A percentile compares a stretch with the other conserved stretches of the same genome.
These are phyloP conservation scores for Zoysia pacifica DNA, from an alignment of 176 grass and related monocot genomes.

Conservation along the genomic window DNA sequence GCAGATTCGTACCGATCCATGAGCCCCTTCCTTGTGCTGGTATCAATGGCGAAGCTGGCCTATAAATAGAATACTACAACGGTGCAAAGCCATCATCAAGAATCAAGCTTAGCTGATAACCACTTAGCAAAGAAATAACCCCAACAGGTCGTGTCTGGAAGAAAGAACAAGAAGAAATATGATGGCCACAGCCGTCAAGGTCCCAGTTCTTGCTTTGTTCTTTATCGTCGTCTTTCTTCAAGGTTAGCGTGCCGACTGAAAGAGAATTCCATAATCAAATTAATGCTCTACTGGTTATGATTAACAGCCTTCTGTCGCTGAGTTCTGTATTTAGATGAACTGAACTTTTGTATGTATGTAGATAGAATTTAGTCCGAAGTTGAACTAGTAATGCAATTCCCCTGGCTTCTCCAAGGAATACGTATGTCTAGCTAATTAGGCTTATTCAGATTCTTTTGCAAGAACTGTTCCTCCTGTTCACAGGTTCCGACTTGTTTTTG, in stretches of 20 bases:
- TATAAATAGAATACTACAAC: conserved; percentile 24
- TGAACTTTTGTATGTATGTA: too few species aligned
- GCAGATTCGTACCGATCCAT: conserved; percentile 1
- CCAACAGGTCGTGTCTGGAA: not conserved
- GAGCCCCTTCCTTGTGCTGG: not conserved
- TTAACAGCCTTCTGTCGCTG: too few species aligned
- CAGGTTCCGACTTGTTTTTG: too few species aligned
- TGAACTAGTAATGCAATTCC: too few species aligned
- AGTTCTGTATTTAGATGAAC: too few species aligned
- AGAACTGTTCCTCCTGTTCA: too few species aligned
- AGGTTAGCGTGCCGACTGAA: not conserved
- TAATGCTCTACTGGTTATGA: too few species aligned
- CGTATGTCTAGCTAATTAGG: too few species aligned
- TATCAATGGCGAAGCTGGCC: not conserved
- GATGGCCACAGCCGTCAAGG: not conserved
- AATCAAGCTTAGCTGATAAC: not conserved
- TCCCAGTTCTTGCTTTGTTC: not conserved
- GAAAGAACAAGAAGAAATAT: conserved; percentile 1
- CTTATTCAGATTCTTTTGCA: too few species aligned
- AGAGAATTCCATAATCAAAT: not conserved
- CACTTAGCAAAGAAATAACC: not conserved
- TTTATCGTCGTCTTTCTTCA: not conserved
- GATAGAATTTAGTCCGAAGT: too few species aligned
- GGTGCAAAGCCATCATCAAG: not conserved
- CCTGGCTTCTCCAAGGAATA: too few species aligned